phyloP scores from a whole-genome alignment of 257 asterid genomes.

The Asclepias syriaca region DNA sequence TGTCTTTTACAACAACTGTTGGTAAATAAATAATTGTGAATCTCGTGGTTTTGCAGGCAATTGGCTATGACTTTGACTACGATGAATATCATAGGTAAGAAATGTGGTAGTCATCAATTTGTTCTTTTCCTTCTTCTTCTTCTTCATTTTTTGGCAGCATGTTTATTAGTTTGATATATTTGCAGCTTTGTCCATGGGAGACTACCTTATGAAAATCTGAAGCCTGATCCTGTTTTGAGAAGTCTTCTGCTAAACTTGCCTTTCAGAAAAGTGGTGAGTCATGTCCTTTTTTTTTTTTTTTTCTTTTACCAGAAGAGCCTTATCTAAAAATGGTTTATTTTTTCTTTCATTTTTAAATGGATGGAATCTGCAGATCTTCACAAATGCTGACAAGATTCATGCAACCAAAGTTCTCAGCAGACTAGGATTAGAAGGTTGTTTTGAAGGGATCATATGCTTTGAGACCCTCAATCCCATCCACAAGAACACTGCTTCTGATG shows the following conservation, averaged over 20 bases:
- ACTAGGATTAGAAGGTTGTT: conserved; percentile 83
- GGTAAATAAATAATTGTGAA: neutral
- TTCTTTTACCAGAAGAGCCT: neutral
- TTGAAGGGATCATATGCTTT: conserved; percentile 89
- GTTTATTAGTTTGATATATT: neutral
- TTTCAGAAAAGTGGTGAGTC: conserved; percentile 74
- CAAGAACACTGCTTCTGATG: conserved; percentile 61
- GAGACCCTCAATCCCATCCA: conserved; percentile 86
- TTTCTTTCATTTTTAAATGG: neutral
- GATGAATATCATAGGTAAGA: conserved; percentile 82
- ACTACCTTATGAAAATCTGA: conserved; percentile 81
- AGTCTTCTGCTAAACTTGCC: conserved; percentile 75
- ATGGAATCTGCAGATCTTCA: conserved; percentile 54
- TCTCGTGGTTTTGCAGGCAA: conserved; percentile 55
- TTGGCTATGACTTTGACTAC: conserved; percentile 91
- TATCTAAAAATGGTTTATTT: neutral
- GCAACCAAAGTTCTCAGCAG: conserved; percentile 59
- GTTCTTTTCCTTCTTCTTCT: neutral
- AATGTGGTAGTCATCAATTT: neutral
- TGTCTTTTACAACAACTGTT: conserved; percentile 7
- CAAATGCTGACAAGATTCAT: conserved; percentile 86
- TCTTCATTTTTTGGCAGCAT: neutral
- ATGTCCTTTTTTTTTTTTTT: neutral
- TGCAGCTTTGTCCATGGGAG: conserved; percentile 96
- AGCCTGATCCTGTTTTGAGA: conserved; percentile 80